Percentiles rank a stretch among this genome's conserved stretches.
Conservation (phyloP, 345 rosid species). For the Syzygium oleosum region DNA sequence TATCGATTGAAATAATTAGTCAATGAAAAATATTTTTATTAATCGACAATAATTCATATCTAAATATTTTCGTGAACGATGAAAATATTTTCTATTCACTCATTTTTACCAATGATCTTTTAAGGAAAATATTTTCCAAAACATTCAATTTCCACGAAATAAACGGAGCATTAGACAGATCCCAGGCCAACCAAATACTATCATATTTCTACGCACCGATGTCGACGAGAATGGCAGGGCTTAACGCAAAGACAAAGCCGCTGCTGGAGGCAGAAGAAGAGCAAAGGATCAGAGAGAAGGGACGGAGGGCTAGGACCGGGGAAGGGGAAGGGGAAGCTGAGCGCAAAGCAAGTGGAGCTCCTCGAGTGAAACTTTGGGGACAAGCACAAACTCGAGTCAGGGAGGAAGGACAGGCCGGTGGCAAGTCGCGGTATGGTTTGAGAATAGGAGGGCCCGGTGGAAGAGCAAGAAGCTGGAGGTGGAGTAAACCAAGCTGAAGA, state of each 20-base stretch:
- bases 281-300: conserved; percentile 14
- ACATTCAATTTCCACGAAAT: no score
- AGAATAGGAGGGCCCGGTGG: conserved; percentile 71
- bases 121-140: no score
- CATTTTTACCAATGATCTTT: no score
- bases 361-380: conserved; percentile 51
- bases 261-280: conserved; percentile 37
- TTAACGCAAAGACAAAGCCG: background rate
- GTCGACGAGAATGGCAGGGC: background rate
- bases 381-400: conserved; percentile 78
- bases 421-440: conserved; percentile 96
- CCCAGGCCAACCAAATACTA: no score
- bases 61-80: no score
- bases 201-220: no score
- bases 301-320: conserved; percentile 1
- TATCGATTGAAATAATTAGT: no score
- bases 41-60: no score
- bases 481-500: conserved; percentile 50
- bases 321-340: conserved; percentile 82
- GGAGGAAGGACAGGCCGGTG: conserved; percentile 78
- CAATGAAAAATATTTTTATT: no score
- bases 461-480: conserved; percentile 87
- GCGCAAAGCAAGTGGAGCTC: conserved; percentile 50
- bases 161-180: no score
- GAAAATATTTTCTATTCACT: no score